Evolutionary conservation across 805 yeast genomes (phyloP).

Genomic region (Suhomyces emberorum): DNA sequence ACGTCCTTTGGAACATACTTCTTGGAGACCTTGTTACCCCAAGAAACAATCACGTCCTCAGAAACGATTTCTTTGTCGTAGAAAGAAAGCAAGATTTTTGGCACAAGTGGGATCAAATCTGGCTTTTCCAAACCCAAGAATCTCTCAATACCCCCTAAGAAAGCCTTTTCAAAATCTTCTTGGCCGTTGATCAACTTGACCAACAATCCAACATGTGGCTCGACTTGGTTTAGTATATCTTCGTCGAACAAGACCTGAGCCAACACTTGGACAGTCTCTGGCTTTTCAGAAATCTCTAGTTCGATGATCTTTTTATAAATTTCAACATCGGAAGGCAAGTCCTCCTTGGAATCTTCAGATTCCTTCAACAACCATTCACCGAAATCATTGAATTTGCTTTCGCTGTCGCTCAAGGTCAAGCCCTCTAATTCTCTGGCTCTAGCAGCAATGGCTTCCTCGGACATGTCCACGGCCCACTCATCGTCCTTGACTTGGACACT

Average conservation of each 20-base stretch:
- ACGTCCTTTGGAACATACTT: constrained; percentile 90
- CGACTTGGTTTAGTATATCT: constrained; percentile 67
- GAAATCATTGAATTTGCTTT: constrained; percentile 62
- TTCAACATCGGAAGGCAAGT: constrained; percentile 80
- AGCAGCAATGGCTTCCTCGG: constrained; percentile 90
- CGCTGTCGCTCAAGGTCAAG: constrained; percentile 43
- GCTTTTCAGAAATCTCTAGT: constrained; percentile 64
- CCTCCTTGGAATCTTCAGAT: constrained; percentile 51
- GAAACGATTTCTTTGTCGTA: constrained; percentile 82
- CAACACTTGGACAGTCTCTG: constrained; percentile 82
- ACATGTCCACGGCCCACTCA: constrained; percentile 97
- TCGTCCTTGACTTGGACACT: constrained; percentile 76
- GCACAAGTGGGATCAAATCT: constrained; percentile 61
- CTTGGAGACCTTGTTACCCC: constrained; percentile 91
- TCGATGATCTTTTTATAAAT: constrained; percentile 87
- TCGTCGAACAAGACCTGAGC: constrained; percentile 88
- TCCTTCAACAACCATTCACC: constrained; percentile 81
- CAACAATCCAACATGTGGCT: constrained; percentile 77
- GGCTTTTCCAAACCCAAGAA: constrained; percentile 80
- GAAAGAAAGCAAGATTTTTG: constrained; percentile 76
- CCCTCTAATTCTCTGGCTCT: constrained; percentile 88
- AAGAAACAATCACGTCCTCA: constrained; percentile 75
- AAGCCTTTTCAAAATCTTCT: constrained; percentile 75
- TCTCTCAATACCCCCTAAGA: constrained; percentile 95
- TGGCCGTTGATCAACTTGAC: constrained; percentile 64